Conservation (phyloP, 257 asterid species). For the Primulina eburnea region DNA sequence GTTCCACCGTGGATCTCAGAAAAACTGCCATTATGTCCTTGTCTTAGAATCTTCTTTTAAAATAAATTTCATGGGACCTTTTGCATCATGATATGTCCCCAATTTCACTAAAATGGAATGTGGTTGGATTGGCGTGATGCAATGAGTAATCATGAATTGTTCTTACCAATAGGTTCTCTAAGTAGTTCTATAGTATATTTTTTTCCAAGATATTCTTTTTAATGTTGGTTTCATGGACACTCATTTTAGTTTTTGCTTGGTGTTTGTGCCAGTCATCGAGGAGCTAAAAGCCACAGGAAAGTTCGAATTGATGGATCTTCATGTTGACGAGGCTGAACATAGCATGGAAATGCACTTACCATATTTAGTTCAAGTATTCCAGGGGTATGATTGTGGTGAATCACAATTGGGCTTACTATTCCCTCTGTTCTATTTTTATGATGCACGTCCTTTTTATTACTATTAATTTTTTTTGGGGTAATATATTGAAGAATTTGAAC, state of each 20-base stretch:
- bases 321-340: constrained; percentile 94
- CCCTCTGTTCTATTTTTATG: neutral
- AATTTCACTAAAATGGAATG: neutral
- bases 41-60: neutral
- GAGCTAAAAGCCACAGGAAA: constrained; percentile 87
- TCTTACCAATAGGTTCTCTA: neutral
- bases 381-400: constrained; percentile 55
- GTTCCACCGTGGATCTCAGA: neutral
- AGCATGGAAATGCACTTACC: constrained; percentile 99
- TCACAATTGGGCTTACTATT: neutral
- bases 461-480: constrained; percentile 15
- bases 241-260: constrained; percentile 11
- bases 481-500: constrained; percentile 31
- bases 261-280: constrained; percentile 57
- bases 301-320: constrained; percentile 87
- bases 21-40: neutral
- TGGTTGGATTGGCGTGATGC: neutral
- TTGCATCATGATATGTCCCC: neutral
- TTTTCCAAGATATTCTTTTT: neutral
- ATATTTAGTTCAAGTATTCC: constrained; percentile 84
- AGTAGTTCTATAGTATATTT: neutral
- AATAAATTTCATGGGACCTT: neutral
- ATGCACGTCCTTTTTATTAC: neutral
- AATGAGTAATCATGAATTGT: constrained; percentile 1
- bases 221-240: constrained; percentile 7